These are phyloP conservation scores for Salix suchowensis DNA, from an alignment of 345 rosid species.

Conservation along the genomic window DNA sequence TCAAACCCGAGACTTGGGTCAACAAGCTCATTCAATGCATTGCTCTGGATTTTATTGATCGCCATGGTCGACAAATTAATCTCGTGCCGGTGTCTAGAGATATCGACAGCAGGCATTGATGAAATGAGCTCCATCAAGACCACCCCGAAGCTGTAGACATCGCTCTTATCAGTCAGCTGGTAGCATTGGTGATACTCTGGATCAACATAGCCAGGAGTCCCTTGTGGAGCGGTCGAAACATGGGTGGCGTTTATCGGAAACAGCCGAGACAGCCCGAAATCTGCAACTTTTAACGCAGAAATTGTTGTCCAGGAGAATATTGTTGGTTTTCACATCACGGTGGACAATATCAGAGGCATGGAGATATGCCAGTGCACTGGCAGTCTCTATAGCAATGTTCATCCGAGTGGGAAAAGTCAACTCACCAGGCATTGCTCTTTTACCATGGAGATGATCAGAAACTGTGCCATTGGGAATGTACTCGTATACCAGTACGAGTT, in stretches of 20 bases:
- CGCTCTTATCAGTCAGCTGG: slow-evolving; percentile 85
- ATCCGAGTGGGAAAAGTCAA: slow-evolving; percentile 62
- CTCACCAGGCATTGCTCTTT: slow-evolving; percentile 52
- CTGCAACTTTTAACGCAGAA: slow-evolving; percentile 90
- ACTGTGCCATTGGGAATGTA: slow-evolving; percentile 81
- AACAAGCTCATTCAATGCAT: slow-evolving; percentile 59
- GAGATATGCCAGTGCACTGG: slow-evolving; percentile 67
- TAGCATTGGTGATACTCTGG: slow-evolving; percentile 87
- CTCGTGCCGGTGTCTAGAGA: slow-evolving; percentile 71
- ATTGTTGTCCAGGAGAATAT: slow-evolving; percentile 71
- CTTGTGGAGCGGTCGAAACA: slow-evolving; percentile 89
- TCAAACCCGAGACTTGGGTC: slow-evolving; percentile 67
- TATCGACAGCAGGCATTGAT: slow-evolving; percentile 84
- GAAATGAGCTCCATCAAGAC: slow-evolving; percentile 64
- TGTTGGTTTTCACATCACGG: slow-evolving; percentile 87
- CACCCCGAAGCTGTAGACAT: slow-evolving; percentile 73
- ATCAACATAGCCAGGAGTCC: slow-evolving; percentile 92
- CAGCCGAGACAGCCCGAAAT: slow-evolving; percentile 83
- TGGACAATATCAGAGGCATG: slow-evolving; percentile 71
- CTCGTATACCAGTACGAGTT: slow-evolving; percentile 78
- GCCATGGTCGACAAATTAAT: slow-evolving; percentile 79
- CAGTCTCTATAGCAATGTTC: slow-evolving; percentile 83
- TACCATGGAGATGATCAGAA: slow-evolving; percentile 80
- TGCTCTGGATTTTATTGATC: slow-evolving; percentile 62
- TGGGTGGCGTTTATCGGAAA: slow-evolving; percentile 69